Base-by-base conservation (phyloP, 2,329 filamentous ascomycete genomes). In the Chaetomium sp. region DNA sequence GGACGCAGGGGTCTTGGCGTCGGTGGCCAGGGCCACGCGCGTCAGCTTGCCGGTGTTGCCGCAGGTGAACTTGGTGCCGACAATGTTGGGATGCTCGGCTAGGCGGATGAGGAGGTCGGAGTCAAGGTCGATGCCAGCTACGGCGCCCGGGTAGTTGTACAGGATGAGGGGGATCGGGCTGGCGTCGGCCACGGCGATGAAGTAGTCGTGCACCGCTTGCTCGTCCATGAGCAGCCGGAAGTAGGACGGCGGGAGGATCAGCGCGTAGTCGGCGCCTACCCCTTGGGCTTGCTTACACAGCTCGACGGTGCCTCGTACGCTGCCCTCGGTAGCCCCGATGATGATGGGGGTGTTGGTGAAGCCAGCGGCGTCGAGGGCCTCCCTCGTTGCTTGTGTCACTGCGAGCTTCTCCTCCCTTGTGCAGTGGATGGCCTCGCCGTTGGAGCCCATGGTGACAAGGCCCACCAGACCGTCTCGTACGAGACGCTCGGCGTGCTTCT, bases 81-180 rank as follows among this genome's bases (percentile, higher is more conserved):
- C 76, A 66, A 95, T 89, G 73, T 95, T 95, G 62, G 85, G 83
- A 73, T 95, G 89, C 68, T 84, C 74, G 45, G 86, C 87, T 40
- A 95, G 81, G 68, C 80, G 81, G 74, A 94, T 89, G 66, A 95
- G 81, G 57, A 92, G 79, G 69, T 95, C 90, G 56, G 87, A 91
- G 77, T 94, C 89, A 82, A 95, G 87, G 71, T 95, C 90, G 67
- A 95, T 87, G 50, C 90, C 90, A 5, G 88, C 81, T 5, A 94
- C 90, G 49, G 89, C 90, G 51, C 89, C 89, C 0, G 90, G 90
- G 75, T 94, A 95, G 77, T 95, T 95, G 81, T 95, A 95, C 48
- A 95, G 76, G 61, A 95, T 81, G 53, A 95, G 70, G n/a, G 89
- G 88, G 7, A 94, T 74, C 5, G 88, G 86, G 50, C 85, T 88